phyloP scores from a whole-genome alignment of 1,284 basidiomycete genomes.

The Pseudozyma tsukubaensis region DNA sequence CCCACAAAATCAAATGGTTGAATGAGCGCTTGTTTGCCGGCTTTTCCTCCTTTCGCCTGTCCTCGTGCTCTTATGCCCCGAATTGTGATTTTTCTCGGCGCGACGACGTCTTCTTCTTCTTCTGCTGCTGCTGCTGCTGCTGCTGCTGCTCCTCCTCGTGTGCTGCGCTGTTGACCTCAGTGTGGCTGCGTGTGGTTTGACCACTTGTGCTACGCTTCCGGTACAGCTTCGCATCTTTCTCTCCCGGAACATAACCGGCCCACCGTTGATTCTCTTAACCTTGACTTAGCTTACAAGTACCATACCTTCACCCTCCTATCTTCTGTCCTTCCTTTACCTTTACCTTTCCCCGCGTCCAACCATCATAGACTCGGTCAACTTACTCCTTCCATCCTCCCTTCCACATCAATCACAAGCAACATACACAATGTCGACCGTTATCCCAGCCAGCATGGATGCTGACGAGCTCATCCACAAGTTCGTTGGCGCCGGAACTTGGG shows the following conservation, averaged over 20 bases:
- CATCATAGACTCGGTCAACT: not conserved
- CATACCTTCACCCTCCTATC: not conserved
- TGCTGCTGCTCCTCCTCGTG: not conserved
- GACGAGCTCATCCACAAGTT: constrained; percentile 54
- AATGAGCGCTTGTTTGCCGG: constrained; percentile 1
- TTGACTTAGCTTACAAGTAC: constrained; percentile 8
- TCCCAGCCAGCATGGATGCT: constrained; percentile 40
- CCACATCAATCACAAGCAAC: not conserved
- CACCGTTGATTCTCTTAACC: not conserved
- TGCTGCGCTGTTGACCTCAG: not conserved
- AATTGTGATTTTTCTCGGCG: not conserved
- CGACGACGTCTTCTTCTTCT: not conserved
- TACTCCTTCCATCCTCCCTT: constrained; percentile 2
- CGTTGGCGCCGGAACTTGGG: constrained; percentile 66
- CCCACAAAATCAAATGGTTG: constrained; percentile 7
- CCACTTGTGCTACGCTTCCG: constrained; percentile 13
- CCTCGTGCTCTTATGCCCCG: constrained; percentile 10
- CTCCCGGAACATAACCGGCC: constrained; percentile 22
- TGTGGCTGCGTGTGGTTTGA: constrained; percentile 1
- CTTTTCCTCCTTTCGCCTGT: not conserved
- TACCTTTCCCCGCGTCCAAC: not conserved
- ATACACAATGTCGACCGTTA: constrained; percentile 30
- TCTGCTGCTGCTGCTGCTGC: not conserved
- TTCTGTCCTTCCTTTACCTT: not conserved
- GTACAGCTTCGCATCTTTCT: constrained; percentile 10